Conservation (phyloP, 305 asterid genomes). For the Plantago coronopus region DNA sequence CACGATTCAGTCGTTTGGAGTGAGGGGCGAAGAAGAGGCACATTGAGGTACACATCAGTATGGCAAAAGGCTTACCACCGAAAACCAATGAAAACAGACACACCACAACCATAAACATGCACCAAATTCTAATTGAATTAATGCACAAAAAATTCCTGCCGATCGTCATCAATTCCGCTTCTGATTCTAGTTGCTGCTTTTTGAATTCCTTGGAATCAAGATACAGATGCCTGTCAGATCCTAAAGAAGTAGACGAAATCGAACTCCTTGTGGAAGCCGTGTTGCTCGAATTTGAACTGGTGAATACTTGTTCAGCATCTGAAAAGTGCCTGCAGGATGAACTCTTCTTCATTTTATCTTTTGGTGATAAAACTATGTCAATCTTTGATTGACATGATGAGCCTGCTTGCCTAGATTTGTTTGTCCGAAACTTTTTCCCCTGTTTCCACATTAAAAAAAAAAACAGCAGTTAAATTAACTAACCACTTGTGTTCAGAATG, state of each 20-base stretch:
- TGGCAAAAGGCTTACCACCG: conserved; percentile 9
- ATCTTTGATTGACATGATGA: not conserved
- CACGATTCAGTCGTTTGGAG: not conserved
- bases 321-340: not conserved
- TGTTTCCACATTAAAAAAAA: not conserved
- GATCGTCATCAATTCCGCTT: not conserved
- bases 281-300: not conserved
- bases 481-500: not conserved
- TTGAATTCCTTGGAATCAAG: not conserved
- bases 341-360: not conserved
- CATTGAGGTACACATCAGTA: not conserved
- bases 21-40: conserved; percentile 6
- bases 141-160: not conserved
- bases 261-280: not conserved
- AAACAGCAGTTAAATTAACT: not conserved
- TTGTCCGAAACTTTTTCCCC: not conserved
- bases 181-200: not conserved
- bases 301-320: not conserved
- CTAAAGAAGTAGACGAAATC: not conserved
- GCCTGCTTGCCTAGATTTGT: not conserved
- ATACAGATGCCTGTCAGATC: not conserved
- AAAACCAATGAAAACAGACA: conserved; percentile 2
- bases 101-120: not conserved
- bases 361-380: not conserved
- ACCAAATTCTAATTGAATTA: not conserved